Evolutionary conservation across 2,329 filamentous ascomycete species (phyloP).

Genomic region (Ophiocordyceps camponoti-rufipedis): DNA sequence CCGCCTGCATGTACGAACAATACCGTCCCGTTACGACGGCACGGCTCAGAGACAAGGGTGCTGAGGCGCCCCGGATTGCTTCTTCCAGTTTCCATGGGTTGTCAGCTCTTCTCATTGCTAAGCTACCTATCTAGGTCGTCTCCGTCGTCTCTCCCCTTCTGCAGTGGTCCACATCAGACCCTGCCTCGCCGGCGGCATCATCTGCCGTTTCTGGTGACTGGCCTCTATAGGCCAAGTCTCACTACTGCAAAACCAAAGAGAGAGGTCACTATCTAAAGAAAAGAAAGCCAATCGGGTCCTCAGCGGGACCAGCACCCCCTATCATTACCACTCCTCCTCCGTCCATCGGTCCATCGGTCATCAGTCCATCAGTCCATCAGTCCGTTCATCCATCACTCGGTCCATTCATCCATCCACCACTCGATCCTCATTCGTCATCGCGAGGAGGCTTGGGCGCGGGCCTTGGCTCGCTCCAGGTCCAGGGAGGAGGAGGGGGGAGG

Average conservation of each 20-base stretch:
- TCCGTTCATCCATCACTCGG: too few species aligned
- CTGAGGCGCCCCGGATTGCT: not conserved
- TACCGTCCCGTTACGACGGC: too few species aligned
- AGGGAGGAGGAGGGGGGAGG: slow-evolving; percentile 6
- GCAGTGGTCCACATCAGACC: not conserved
- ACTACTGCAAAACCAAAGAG: not conserved
- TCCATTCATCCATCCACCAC: not conserved
- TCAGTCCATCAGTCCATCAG: too few species aligned
- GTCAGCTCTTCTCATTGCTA: not conserved
- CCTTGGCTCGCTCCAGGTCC: slow-evolving; percentile 8
- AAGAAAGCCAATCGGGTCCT: not conserved
- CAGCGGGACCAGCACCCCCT: not conserved
- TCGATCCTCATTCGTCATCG: not conserved
- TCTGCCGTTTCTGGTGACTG: not conserved
- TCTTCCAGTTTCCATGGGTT: not conserved
- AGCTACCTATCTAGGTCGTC: not conserved
- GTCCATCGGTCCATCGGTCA: not conserved
- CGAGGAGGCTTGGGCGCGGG: slow-evolving; percentile 8
- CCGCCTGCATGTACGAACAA: too few species aligned
- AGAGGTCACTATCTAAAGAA: too few species aligned
- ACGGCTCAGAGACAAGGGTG: not conserved
- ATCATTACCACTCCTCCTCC: not conserved
- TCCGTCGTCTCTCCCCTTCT: not conserved
- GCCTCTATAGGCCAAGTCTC: not conserved
- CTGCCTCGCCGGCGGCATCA: not conserved